Base-by-base conservation (phyloP, 768 basidiomycete species). In the Mycena filopes region DNA sequence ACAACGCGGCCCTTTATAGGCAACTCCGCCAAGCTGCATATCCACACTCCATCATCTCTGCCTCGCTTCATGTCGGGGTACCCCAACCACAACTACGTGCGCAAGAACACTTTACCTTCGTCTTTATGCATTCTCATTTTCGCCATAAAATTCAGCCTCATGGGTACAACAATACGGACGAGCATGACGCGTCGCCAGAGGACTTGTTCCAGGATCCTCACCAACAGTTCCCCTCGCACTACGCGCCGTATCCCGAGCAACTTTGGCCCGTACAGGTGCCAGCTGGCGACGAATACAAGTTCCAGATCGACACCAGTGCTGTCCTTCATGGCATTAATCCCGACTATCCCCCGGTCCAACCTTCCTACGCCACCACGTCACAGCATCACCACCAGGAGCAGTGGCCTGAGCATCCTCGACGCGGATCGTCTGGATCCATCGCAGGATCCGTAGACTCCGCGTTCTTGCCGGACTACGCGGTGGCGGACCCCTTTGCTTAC, bases 51-150 rank as follows among this genome's bases (percentile, higher is more conserved):
- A 16, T 41, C 63, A 51, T 46, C 61, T 51, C 55, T 65, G n/a
- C 63, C 67, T 69, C 67, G 67, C 55, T 41, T 62, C 64, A 69
- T 69, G 68, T 69, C 68, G 68, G 68, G 55, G 64, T 69, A 63
- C 41, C 48, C 58, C 56, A 46, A 69, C 47, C 48, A 62, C 56
- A 46, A 69, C 47, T 69, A 59, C 43, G 68, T 69, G 53, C 63
- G 67, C 50, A 36, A 36, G 31, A 31, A 58, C 46, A 42, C 29
- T 54, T 50, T 4, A 46, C 15, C 53, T 23, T 49, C 13, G 9
- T 33, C 21, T 42, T 38, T 36, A 42, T 40, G 48, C 29, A 29
- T 59, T n/a, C 64, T 62, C 45, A 60, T 56, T 56, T 38, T 61
- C 47, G 12, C 29, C 13, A 51, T 51, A n/a, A n/a, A 36, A 48